Percentiles rank a stretch among this genome's conserved stretches.
Conservation (phyloP, 2,329 filamentous ascomycete species). For the Penicillium nordicum region DNA sequence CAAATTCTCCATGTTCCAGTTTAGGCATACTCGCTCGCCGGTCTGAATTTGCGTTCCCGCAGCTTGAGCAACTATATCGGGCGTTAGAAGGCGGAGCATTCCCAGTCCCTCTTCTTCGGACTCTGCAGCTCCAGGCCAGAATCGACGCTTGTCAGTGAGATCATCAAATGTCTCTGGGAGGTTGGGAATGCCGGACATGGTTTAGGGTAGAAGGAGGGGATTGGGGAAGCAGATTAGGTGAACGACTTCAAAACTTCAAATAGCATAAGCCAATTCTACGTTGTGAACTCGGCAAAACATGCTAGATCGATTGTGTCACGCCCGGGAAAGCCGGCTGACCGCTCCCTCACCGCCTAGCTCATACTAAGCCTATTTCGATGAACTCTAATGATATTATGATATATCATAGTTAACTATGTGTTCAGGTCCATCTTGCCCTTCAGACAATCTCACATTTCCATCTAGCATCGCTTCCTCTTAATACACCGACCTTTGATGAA, state of each 20-base stretch:
- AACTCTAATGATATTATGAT: too few relatives aligned
- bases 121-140: conserved; percentile 48
- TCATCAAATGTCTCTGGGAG: conserved; percentile 37
- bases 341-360: too few relatives aligned
- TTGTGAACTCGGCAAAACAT: not conserved
- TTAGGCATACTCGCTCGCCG: conserved; percentile 53
- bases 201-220: not conserved
- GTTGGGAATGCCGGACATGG: conserved; percentile 21
- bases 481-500: too few relatives aligned
- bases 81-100: conserved; percentile 52
- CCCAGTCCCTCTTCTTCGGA: conserved; percentile 55
- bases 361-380: too few relatives aligned
- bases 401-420: too few relatives aligned
- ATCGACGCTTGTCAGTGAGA: conserved; percentile 49
- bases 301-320: not conserved
- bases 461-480: too few relatives aligned
- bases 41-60: conserved; percentile 53
- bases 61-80: conserved; percentile 50
- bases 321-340: too few relatives aligned
- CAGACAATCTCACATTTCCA: too few relatives aligned
- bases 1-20: conserved; percentile 57
- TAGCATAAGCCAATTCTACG: not conserved
- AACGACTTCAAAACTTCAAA: not conserved
- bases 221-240: not conserved
- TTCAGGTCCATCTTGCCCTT: too few relatives aligned